Base-by-base conservation (phyloP, 208 protist genomes). In the Endotrypanum monterogeii region DNA sequence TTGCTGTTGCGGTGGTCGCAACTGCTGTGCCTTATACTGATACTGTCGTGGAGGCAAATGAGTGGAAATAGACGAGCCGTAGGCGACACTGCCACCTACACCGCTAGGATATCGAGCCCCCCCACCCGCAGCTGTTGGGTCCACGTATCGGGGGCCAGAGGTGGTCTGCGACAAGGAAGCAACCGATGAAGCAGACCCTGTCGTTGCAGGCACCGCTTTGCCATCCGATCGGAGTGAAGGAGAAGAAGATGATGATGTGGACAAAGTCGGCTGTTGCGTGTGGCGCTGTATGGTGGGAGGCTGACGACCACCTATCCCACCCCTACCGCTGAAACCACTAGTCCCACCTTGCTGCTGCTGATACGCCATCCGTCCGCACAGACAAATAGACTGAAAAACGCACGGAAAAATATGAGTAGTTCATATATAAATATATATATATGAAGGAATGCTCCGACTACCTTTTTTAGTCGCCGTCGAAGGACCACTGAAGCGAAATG, bases 211-310 rank as follows among this genome's bases (percentile, higher is more conserved):
- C 7, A 16, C 56, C 30, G 58, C 28, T 41, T 37, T 44, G 37
- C 71, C 25, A 18, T 62, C 28, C 30, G 46, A 39, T 35, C 61
- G 71, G 8, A 75, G 58, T n/a, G 50, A 61, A 14, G 71, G 71
- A 9, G 61, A 61, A 7, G 37, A 48, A 14, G 20, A 30, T 20
- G 70, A 37, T 1, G 70, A 48, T 44, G 70, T n/a, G 9, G 39
- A 18, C 14, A 25, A 54, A 3, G 14, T 37, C 9, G 51, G 44
- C 51, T 56, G 61, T 37, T 39, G 60, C 11, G 30, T n/a, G 50
- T 75, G 58, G 35, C 55, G 61, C 61, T 68, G 71, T 9, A 11
- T 28, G 37, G 67, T 32, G 46, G 70, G 30, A 39, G 50, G 67
- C 50, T 46, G 18, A 28, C 71, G 30, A 41, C 60, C 5, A 46